phyloP scores from a whole-genome alignment of 108 stramenopile species.

The Fragilariopsis cylindrus region DNA sequence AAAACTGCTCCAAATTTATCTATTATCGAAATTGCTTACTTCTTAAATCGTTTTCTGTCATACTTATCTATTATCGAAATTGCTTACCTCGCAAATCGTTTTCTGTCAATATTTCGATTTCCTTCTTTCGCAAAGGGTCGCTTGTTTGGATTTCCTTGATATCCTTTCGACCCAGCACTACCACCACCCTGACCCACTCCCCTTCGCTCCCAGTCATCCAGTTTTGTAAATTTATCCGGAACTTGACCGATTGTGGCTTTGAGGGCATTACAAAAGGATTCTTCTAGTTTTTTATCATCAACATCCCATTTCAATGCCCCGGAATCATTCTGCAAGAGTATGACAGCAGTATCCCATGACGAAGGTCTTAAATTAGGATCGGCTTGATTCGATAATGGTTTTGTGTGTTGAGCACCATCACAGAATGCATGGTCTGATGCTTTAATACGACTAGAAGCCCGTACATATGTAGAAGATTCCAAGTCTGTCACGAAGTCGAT shows the following conservation, averaged over 20 bases:
- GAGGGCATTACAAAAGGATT: conserved; percentile 16
- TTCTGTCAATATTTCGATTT: not conserved
- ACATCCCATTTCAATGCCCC: conserved; percentile 31
- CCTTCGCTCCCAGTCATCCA: conserved; percentile 30
- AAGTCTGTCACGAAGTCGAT: conserved; percentile 63
- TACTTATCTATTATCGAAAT: too few species aligned
- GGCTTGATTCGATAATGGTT: not conserved
- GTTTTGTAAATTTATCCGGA: conserved; percentile 3
- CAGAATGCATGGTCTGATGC: conserved; percentile 66
- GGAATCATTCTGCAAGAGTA: conserved; percentile 30
- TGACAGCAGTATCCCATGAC: conserved; percentile 36
- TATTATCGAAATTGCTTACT: too few species aligned
- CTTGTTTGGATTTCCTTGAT: not conserved
- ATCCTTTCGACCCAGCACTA: not conserved
- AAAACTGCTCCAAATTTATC: too few species aligned
- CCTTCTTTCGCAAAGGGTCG: not conserved
- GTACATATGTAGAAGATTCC: conserved; percentile 39
- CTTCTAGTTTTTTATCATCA: conserved; percentile 6
- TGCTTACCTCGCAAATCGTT: not conserved
- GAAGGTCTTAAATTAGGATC: conserved; percentile 24
- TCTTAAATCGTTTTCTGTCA: too few species aligned
- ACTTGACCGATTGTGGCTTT: not conserved
- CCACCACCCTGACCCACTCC: conserved; percentile 26
- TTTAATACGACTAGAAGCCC: conserved; percentile 46
- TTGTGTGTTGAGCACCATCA: conserved; percentile 69